Base-by-base conservation (phyloP, 2,329 filamentous ascomycete species). In the Trichophyton simii region DNA sequence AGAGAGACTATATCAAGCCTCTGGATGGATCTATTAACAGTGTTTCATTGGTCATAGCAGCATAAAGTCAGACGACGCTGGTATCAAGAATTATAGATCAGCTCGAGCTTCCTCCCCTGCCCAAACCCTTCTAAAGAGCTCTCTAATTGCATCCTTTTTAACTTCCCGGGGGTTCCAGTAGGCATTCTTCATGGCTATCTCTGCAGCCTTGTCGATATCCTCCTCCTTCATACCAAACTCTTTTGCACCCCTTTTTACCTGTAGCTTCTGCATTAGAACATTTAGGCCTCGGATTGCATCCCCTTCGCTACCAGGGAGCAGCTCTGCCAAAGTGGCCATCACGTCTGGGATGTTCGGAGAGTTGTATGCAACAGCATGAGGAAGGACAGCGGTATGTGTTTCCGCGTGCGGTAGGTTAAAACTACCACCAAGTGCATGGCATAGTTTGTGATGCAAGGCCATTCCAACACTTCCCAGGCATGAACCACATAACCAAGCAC, bases 381-480 rank as follows among this genome's bases (percentile, higher is more conserved):
- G 83, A 6, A 87, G 73, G 1, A 87, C 78, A 36, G 83, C 80
- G 0, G 83, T 83, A 66, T 87, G 85, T 0, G 83, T 86, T 69
- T 86, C 83, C 1, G 84, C 82, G 63, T 87, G 84, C 0, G 84
- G 83, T 5, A 87, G 76, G 63, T 82, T 79, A 70, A 87, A 85
- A 66, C 77, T 81, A 6, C 84, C 85, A 25, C 84, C 84, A 0
- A 87, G 75, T 0, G 81, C 82, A 68, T 87, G 84, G 72, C 83
- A 86, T 1, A 87, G 78, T 69, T 87, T 87, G 71, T 87, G 84
- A 68, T 87, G 85, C 13, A 87, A 77, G 1, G 82, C 79, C 82
- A 87, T 86, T 60, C 79, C 79, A 1, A 83, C 81, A 62, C 75
- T 80, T 4, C 83, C 83, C 0, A 86, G 76, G 66, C 82, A 84